These are phyloP conservation scores for Cordyceps pruinosa DNA, from an alignment of 2,329 filamentous ascomycete species.

Conservation along the genomic window DNA sequence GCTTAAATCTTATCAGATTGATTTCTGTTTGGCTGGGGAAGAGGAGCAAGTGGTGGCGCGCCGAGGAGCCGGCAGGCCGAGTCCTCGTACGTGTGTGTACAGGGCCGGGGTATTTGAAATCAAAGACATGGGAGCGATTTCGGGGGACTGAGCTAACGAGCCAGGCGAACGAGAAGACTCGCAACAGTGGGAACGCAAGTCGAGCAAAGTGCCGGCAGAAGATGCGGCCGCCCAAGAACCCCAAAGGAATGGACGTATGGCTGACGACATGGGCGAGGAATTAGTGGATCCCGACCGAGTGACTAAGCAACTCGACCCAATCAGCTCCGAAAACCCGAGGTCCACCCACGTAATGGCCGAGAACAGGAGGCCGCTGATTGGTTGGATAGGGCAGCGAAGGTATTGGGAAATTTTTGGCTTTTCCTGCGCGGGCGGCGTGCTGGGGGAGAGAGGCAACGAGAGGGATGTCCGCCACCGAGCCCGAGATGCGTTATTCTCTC, in stretches of 20 bases:
- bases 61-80: not conserved
- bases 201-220: not conserved
- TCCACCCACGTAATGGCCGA: slow-evolving; percentile 17
- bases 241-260: not conserved
- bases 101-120: slow-evolving; percentile 8
- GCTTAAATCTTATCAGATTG: slow-evolving; percentile 14
- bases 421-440: slow-evolving; percentile 1
- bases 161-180: not conserved
- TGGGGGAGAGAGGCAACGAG: not conserved
- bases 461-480: slow-evolving; percentile 6
- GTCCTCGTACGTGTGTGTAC: too few species aligned
- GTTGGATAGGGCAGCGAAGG: slow-evolving; percentile 15
- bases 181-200: not conserved
- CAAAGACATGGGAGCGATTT: slow-evolving; percentile 3
- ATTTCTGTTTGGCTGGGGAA: slow-evolving; percentile 13
- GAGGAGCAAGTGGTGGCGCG: not conserved
- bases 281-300: not conserved
- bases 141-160: not conserved
- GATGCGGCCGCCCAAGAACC: not conserved
- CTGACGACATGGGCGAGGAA: slow-evolving; percentile 10
- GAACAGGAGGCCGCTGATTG: slow-evolving; percentile 22
- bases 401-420: slow-evolving; percentile 11
- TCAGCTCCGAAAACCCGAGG: slow-evolving; percentile 12
- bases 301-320: slow-evolving; percentile 7
- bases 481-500: not conserved